Evolutionary conservation across 768 basidiomycete genomes (phyloP), one percentile per base, ranked within the genome.

Genomic region (Kwoniella heveanensis): DNA sequence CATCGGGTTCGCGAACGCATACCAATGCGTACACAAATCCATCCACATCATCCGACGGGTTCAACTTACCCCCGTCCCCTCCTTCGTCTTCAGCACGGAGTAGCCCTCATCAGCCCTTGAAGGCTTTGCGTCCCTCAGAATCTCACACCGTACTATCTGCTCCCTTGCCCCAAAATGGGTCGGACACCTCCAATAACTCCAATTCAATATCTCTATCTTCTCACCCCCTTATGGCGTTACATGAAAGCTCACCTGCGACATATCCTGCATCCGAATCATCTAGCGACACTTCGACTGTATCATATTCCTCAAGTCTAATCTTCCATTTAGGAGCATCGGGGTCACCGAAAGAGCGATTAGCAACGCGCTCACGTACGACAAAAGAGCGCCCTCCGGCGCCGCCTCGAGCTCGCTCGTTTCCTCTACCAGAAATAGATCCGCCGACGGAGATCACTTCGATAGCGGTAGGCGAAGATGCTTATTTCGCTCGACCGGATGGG

Each of bases 391-490:
- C 61, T 12, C 54, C 57, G 17, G 39, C 64, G 15, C 70, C 69
- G 24, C 61, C 64, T 30, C 62, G 69, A 66, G 62, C 67, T 30
- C 71, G 70, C 59, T 77, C 69, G 63, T 68, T 81, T 62, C 70
- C 79, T 63, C 47, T 80, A 57, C 57, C 77, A 9, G 57, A 72
- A 21, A 58, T 68, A 29, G 72, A 63, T 66, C 57, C 78, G 69
- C 53, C 79, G 60, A 36, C 69, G 60, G 19, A 69, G 49, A 22
- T 71, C 24, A 37, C 54, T 5, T 73, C 76, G n/a, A 66, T 76
- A 13, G 64, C 71, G 15, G 88, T 96, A 12, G 93, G 93, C 44
- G 93, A 97, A 78, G 93, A 97, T 73, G 90, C 92, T 4, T 95
- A 92, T 74, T 83, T 82, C 50, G 63, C 82, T n/a, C 55, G 78